phyloP scores from a whole-genome alignment of 2,329 filamentous ascomycete species.

The Pseudogymnoascus sp. region DNA sequence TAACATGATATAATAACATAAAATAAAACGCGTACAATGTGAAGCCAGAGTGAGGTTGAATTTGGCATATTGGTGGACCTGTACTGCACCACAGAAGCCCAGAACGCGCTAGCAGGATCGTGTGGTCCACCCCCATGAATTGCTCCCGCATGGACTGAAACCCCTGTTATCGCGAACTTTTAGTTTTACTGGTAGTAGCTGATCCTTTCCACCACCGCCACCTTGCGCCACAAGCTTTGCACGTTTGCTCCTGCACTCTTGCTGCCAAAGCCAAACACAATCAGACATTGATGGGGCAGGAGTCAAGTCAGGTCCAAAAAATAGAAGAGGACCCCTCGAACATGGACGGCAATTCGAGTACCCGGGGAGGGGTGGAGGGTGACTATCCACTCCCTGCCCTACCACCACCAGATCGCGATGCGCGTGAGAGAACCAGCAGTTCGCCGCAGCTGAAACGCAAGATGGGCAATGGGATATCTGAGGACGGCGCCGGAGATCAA shows the following conservation, averaged over 20 bases:
- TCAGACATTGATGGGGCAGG: neutral
- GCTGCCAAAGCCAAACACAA: neutral
- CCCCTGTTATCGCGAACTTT: slow-evolving; percentile 7
- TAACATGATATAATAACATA: neutral
- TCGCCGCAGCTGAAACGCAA: neutral
- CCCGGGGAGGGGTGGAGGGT: neutral
- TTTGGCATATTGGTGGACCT: neutral
- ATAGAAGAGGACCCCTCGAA: neutral
- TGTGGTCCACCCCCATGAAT: neutral
- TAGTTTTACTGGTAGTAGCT: neutral
- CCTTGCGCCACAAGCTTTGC: neutral
- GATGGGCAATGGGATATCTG: neutral
- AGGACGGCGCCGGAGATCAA: neutral
- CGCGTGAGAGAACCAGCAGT: neutral
- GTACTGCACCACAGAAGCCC: neutral
- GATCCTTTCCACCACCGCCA: neutral
- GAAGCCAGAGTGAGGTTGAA: neutral
- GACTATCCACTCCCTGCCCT: neutral
- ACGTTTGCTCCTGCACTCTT: neutral
- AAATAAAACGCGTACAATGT: neutral
- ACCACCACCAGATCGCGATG: neutral
- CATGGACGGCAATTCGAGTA: slow-evolving; percentile 7
- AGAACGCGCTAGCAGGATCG: neutral
- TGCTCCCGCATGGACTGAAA: slow-evolving; percentile 1
- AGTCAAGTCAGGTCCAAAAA: slow-evolving; percentile 5